These are phyloP conservation scores for Tillandsia fasciculata DNA, from an alignment of 176 grass and related monocot genomes.

Conservation along the genomic window DNA sequence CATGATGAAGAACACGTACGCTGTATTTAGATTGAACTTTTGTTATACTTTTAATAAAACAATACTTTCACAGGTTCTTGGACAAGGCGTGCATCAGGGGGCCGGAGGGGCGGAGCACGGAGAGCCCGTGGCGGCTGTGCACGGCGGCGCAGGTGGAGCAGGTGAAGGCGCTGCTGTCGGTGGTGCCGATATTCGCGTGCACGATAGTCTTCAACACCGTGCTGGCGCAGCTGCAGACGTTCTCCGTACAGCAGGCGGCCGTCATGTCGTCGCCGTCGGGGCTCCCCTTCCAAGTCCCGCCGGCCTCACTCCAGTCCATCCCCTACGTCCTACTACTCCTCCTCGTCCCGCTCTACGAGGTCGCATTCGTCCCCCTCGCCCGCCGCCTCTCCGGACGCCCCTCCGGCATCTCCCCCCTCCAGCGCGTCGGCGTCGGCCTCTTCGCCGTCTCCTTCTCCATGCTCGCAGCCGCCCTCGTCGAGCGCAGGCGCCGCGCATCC, in stretches of 20 bases:
- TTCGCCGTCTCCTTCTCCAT: conserved; percentile 82
- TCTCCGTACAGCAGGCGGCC: conserved; percentile 72
- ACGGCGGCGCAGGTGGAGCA: conserved; percentile 58
- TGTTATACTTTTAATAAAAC: not conserved
- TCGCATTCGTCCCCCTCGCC: conserved; percentile 41
- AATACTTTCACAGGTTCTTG: too few species aligned
- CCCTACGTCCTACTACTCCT: conserved; percentile 51
- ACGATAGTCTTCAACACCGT: conserved; percentile 91
- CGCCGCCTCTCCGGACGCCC: conserved; percentile 43
- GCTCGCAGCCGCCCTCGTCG: conserved; percentile 61
- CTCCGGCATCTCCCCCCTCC: conserved; percentile 67
- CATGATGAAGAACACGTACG: not conserved
- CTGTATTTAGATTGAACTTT: not conserved
- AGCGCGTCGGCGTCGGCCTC: conserved; percentile 73
- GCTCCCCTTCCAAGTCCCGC: conserved; percentile 43
- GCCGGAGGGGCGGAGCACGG: conserved; percentile 12
- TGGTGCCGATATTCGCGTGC: conserved; percentile 75
- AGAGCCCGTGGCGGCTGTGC: conserved; percentile 60
- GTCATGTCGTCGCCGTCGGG: conserved; percentile 51
- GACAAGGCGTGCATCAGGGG: conserved; percentile 71
- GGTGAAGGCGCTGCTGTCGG: conserved; percentile 67
- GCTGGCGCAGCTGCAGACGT: conserved; percentile 78
- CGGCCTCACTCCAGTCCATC: conserved; percentile 75
- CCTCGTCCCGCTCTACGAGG: conserved; percentile 64
- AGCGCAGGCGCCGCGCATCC: conserved; percentile 21